A percentile compares a stretch with the other conserved stretches of the same genome.
phyloP scores from a whole-genome alignment of 1,284 basidiomycete species.

The Leccinum fuscescens region DNA sequence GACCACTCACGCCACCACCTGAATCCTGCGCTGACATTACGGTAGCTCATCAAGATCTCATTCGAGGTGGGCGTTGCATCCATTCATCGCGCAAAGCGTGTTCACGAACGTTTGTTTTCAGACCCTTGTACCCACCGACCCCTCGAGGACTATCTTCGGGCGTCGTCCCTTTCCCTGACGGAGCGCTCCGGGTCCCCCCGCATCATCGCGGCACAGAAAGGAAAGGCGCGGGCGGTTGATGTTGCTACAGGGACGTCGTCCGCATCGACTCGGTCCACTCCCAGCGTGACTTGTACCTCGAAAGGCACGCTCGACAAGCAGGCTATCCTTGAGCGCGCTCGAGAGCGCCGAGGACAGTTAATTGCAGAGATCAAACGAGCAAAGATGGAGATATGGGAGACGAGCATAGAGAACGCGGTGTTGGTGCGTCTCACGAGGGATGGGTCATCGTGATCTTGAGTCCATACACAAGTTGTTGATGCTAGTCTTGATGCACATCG shows the following conservation, averaged over 20 bases:
- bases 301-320: constrained; percentile 25
- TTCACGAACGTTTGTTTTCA: constrained; percentile 15
- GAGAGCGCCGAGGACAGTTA: constrained; percentile 50
- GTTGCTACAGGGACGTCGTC: constrained; percentile 4
- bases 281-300: background rate
- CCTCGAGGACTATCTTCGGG: constrained; percentile 1
- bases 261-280: constrained; percentile 20
- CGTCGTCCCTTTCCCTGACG: background rate
- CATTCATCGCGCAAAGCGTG: background rate
- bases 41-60: constrained; percentile 1
- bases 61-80: constrained; percentile 13
- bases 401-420: constrained; percentile 69
- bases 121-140: constrained; percentile 1
- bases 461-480: background rate
- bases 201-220: constrained; percentile 17
- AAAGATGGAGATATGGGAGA: constrained; percentile 70
- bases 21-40: constrained; percentile 19
- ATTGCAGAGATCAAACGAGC: constrained; percentile 56
- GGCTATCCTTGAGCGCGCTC: constrained; percentile 51
- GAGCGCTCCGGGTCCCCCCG: constrained; percentile 1
- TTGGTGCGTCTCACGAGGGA: constrained; percentile 53
- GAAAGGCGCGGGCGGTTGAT: constrained; percentile 16
- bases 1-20: constrained; percentile 31
- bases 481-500: background rate
- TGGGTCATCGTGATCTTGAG: constrained; percentile 2